Evolutionary conservation across 352 stramenopile genomes (phyloP).

Genomic region (Elongisporangium senticosum): DNA sequence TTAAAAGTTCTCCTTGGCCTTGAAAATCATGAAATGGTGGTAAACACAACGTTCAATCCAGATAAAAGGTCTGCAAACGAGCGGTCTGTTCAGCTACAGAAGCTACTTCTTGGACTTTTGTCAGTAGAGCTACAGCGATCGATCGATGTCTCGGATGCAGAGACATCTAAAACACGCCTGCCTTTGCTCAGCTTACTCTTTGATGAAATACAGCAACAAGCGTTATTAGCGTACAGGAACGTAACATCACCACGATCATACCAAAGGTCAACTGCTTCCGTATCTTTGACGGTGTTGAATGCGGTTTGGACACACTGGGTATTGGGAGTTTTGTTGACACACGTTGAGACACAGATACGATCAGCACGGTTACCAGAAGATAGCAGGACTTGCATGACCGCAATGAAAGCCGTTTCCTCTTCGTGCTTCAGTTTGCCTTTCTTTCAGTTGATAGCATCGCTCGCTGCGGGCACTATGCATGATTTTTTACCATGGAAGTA

Average conservation of each 20-base stretch:
- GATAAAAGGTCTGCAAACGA: slow-evolving; percentile 1
- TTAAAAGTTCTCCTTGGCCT: slow-evolving; percentile 19
- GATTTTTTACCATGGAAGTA: slow-evolving; percentile 21
- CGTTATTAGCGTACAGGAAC: slow-evolving; percentile 3
- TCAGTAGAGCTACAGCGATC: slow-evolving; percentile 8
- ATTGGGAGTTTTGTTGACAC: slow-evolving; percentile 12
- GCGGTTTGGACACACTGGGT: slow-evolving; percentile 8
- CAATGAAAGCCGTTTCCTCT: not conserved
- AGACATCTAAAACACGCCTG: not conserved
- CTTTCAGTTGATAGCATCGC: slow-evolving; percentile 18
- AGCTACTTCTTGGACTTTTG: slow-evolving; percentile 8
- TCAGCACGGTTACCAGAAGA: not conserved
- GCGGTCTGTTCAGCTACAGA: slow-evolving; percentile 11
- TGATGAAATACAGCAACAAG: slow-evolving; percentile 15
- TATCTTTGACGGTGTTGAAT: not conserved
- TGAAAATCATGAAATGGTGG: slow-evolving; percentile 14
- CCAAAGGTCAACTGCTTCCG: not conserved
- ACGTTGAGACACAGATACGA: not conserved
- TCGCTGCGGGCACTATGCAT: slow-evolving; percentile 11
- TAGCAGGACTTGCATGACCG: not conserved
- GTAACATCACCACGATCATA: not conserved
- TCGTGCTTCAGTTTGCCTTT: slow-evolving; percentile 21
- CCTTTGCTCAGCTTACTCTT: slow-evolving; percentile 24
- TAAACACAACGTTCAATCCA: slow-evolving; percentile 6
- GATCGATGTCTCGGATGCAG: not conserved